phyloP scores from a whole-genome alignment of 805 yeast species.

The Naumovozyma dairenensis region DNA sequence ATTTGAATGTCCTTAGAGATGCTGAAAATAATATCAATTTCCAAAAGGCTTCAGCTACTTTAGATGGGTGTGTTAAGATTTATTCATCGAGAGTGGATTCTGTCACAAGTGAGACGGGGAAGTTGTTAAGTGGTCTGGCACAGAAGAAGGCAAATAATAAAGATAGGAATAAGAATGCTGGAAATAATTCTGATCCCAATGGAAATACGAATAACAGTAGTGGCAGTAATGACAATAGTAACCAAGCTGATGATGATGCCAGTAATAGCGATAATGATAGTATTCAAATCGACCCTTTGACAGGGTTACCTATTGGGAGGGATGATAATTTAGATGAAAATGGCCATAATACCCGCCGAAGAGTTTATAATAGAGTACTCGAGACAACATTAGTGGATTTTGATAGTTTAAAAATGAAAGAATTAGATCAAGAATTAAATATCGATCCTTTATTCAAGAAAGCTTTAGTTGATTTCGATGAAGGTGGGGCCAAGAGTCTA shows the following conservation, averaged over 20 bases:
- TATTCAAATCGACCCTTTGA: slow-evolving; percentile 25
- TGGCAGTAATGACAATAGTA: slow-evolving; percentile 14
- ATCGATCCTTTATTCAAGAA: slow-evolving; percentile 71
- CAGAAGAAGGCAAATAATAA: slow-evolving; percentile 28
- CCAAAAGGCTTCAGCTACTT: slow-evolving; percentile 81
- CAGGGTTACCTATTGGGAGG: slow-evolving; percentile 27
- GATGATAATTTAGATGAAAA: slow-evolving; percentile 18
- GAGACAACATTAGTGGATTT: slow-evolving; percentile 43
- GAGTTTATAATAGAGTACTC: slow-evolving; percentile 24
- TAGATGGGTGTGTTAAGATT: slow-evolving; percentile 91
- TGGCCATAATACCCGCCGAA: slow-evolving; percentile 15
- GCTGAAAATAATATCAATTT: slow-evolving; percentile 73
- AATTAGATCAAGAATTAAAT: slow-evolving; percentile 52
- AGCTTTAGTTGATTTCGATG: slow-evolving; percentile 69
- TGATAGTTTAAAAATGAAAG: slow-evolving; percentile 41
- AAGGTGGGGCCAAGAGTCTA: slow-evolving; percentile 70
- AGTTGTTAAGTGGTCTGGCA: slow-evolving; percentile 66
- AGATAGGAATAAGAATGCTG: slow-evolving; percentile 12
- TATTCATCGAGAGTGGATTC: slow-evolving; percentile 87
- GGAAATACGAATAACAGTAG: slow-evolving; percentile 10
- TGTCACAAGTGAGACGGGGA: slow-evolving; percentile 84
- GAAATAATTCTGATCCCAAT: slow-evolving; percentile 15
- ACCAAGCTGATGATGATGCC: slow-evolving; percentile 16
- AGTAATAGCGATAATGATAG: slow-evolving; percentile 15
- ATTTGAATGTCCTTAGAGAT: slow-evolving; percentile 61